A percentile compares a stretch with the other conserved stretches of the same genome.
These are phyloP conservation scores for Pseudoturritis turrita DNA, from an alignment of 345 rosid genomes.

Conservation along the genomic window DNA sequence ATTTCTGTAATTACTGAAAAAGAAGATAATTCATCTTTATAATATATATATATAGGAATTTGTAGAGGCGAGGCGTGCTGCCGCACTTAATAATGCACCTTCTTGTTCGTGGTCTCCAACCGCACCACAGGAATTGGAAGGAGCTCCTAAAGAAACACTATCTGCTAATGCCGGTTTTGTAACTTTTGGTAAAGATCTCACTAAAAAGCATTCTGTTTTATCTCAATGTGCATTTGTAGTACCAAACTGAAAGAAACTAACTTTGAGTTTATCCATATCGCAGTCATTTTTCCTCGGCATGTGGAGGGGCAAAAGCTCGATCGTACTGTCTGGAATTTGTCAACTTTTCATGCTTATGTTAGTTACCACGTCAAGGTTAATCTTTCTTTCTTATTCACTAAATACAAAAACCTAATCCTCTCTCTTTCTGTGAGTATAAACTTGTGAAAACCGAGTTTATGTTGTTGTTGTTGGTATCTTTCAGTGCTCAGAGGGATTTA, in stretches of 20 bases:
- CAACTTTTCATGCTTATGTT: conserved; percentile 93
- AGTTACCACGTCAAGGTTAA: conserved; percentile 92
- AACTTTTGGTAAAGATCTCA: conserved; percentile 62
- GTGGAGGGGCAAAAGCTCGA: conserved; percentile 88
- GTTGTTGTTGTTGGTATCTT: background rate
- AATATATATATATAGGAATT: conserved; percentile 83
- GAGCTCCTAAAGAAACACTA: conserved; percentile 66
- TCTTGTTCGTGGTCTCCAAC: conserved; percentile 75
- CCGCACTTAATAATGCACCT: conserved; percentile 84
- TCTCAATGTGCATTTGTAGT: background rate
- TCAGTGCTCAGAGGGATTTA: conserved; percentile 91
- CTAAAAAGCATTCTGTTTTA: background rate
- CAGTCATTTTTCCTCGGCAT: conserved; percentile 86
- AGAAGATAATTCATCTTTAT: background rate
- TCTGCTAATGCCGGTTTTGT: conserved; percentile 95
- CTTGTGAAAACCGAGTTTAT: background rate
- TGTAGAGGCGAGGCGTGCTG: conserved; percentile 79
- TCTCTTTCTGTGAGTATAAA: background rate
- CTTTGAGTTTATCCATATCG: conserved; percentile 11
- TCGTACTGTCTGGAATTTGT: conserved; percentile 83
- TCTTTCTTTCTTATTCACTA: conserved; percentile 15
- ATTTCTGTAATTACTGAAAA: background rate
- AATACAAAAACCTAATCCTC: background rate
- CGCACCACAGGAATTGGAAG: conserved; percentile 68
- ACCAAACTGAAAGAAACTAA: conserved; percentile 2